Evolutionary conservation across 169 alveolate species (phyloP).

Genomic region (Plasmodium berghei): DNA sequence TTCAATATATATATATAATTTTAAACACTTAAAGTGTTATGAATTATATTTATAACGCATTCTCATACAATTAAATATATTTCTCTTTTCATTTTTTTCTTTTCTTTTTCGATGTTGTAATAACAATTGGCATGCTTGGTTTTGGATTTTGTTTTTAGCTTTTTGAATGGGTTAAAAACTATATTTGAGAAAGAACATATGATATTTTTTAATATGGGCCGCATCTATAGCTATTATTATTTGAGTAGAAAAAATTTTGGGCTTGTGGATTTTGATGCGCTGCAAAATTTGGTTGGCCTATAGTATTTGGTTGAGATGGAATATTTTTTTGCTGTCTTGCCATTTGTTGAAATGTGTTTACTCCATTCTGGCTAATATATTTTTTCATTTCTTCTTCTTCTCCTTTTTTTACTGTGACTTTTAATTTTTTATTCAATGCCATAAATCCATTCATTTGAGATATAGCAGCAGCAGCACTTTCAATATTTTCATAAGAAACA

Average conservation of each 20-base stretch:
- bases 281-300: conserved; percentile 68
- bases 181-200: neutral
- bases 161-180: conserved; percentile 6
- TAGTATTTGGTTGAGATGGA: conserved; percentile 75
- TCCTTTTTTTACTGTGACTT: conserved; percentile 91
- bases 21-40: no score
- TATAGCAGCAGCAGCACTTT: conserved; percentile 92
- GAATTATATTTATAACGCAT: no score
- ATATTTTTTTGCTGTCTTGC: conserved; percentile 68
- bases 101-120: conserved; percentile 9
- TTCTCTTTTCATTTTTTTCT: conserved; percentile 5
- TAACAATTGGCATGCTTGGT: neutral
- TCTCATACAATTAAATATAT: neutral
- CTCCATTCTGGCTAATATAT: conserved; percentile 71
- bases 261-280: conserved; percentile 78
- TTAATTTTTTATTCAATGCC: conserved; percentile 89
- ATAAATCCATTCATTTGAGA: conserved; percentile 91
- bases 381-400: conserved; percentile 87
- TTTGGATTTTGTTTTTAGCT: neutral
- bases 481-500: conserved; percentile 90
- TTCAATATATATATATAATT: no score
- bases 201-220: conserved; percentile 51
- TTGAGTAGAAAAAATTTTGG: conserved; percentile 73
- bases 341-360: conserved; percentile 57
- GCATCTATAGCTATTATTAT: conserved; percentile 70